Percentiles rank a stretch among this genome's conserved stretches.
phyloP scores from a whole-genome alignment of 106 monocot genomes.

The Dendrobium officinale region DNA sequence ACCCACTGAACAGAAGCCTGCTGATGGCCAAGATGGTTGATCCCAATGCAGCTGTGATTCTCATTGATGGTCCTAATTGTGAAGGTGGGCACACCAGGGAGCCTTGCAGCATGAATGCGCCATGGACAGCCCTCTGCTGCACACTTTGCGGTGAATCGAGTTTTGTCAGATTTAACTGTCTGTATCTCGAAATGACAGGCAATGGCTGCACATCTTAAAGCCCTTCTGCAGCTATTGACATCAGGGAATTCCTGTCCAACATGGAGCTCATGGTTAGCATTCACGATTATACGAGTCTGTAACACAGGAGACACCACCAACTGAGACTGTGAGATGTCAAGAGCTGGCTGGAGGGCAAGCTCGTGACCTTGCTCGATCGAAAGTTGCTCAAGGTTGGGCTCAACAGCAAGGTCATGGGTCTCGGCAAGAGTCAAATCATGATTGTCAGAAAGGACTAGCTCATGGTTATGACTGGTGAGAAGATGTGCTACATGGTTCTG shows the following conservation, averaged over 20 bases:
- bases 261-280: conserved; percentile 41
- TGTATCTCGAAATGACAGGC: conserved; percentile 98
- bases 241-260: conserved; percentile 92
- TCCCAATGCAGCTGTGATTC: conserved; percentile 62
- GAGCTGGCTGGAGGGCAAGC: conserved; percentile 44
- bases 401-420: conserved; percentile 35
- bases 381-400: conserved; percentile 45
- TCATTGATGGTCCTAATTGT: conserved; percentile 90
- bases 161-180: conserved; percentile 95
- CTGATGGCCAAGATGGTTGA: conserved; percentile 88
- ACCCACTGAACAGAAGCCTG: conserved; percentile 99
- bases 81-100: conserved; percentile 92
- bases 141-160: conserved; percentile 89
- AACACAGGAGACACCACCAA: conserved; percentile 36
- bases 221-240: conserved; percentile 87
- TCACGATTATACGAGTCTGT: conserved; percentile 48
- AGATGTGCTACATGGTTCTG: conserved; percentile 38
- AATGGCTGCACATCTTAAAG: conserved; percentile 77
- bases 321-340: conserved; percentile 31
- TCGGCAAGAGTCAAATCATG: conserved; percentile 73
- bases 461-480: conserved; percentile 29
- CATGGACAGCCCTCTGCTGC: conserved; percentile 85
- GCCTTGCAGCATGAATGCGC: conserved; percentile 91
- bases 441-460: conserved; percentile 46
- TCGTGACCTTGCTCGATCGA: conserved; percentile 60